Base-by-base conservation (phyloP, 225 moss, liverwort and hornwort species). In the Pseudisothecium myosuroides region DNA sequence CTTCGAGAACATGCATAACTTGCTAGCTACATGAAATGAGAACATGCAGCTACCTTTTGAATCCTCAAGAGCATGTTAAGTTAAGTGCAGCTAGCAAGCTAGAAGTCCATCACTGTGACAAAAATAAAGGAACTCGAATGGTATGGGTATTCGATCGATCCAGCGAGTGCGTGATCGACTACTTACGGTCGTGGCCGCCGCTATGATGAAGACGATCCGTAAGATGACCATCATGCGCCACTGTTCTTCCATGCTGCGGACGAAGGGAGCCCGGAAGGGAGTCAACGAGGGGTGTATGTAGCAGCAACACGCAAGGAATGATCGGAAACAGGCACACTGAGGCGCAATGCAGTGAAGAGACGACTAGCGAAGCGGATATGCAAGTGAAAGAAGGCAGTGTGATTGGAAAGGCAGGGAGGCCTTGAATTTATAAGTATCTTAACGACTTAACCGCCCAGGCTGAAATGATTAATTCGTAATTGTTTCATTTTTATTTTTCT, bases 391-490 rank as follows among this genome's bases (percentile, higher is more conserved):
- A 28, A 73, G 43, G 72, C 43, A 72, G 17, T 5, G 71, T 14
- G 41, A 43, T 43, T 71, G 71, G 26, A 1, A 72, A 6, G 28
- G 73, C 45, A 45, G 28, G 26, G 45, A 73, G 28, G 73, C 28
- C 72, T 45, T 16, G 14, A 73, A 27, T 45, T 73, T 73, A 45
- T 43, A 45, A 6, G 27, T 2, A 28, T 28, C n/a, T n/a, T n/a
- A n/a, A n/a, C n/a, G n/a, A n/a, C 28, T 45, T 2, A 5, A 5
- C 6, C 3, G 17, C 11, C 29, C n/a, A n/a, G n/a, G n/a, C 18
- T 29, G 8, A 0, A 45, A 17, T 47, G 0, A 2, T 47, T 6
- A 45, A 29, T 6, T 74, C 11, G 0, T 45, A 11, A 4, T 17
- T 45, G 39, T 7, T 26, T 24, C 18, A 11, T 69, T 69, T 39